phyloP scores from a whole-genome alignment of 1,284 basidiomycete genomes.

The Ceratobasidium sp. region DNA sequence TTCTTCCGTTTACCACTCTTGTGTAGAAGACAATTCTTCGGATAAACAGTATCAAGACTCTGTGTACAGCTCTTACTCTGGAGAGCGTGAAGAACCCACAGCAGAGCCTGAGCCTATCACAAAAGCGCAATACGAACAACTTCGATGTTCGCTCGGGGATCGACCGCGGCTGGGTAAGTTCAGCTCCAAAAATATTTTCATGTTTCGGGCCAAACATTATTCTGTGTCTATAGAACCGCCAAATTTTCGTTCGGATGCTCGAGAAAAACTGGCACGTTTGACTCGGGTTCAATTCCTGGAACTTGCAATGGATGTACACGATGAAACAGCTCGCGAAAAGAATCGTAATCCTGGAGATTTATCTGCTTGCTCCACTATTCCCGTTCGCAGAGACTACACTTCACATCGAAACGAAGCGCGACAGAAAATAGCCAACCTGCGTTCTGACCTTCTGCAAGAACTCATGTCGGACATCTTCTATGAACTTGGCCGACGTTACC shows the following conservation, averaged over 20 bases:
- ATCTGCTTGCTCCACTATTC: not conserved
- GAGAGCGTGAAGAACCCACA: not conserved
- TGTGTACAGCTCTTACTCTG: constrained; percentile 14
- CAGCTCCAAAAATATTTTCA: not conserved
- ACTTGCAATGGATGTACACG: constrained; percentile 3
- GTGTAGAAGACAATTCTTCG: constrained; percentile 64
- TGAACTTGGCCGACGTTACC: constrained; percentile 78
- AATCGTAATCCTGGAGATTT: not conserved
- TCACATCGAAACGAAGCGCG: not conserved
- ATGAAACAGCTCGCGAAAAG: not conserved
- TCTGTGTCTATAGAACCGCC: not conserved
- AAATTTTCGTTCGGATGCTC: constrained; percentile 2
- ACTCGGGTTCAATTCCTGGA: not conserved
- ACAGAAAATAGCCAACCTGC: not conserved
- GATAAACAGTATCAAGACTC: not conserved
- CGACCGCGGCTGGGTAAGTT: not conserved
- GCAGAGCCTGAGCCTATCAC: not conserved
- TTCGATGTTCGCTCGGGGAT: not conserved
- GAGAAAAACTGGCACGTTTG: not conserved
- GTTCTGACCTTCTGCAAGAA: not conserved
- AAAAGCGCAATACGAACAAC: not conserved
- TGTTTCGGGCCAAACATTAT: too few species aligned
- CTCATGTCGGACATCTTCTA: constrained; percentile 13
- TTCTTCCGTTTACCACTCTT: not conserved
- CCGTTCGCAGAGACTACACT: not conserved